Base-by-base conservation (phyloP, 306 rosid genomes). In the Pyrus betulifolia region DNA sequence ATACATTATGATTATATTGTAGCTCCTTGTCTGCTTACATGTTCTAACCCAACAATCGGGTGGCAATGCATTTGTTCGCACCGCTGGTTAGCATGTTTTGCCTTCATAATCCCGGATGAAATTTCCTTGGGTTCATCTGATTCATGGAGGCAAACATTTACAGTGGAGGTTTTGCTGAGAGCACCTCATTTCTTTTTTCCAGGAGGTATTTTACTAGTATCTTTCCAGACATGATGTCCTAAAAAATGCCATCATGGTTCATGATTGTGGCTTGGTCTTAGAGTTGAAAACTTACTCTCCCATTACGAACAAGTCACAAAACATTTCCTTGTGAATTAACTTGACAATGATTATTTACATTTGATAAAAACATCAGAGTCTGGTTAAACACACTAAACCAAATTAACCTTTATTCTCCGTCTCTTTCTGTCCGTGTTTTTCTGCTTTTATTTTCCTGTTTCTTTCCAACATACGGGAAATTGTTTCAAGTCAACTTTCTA, bases 21-120 rank as follows among this genome's bases (percentile, higher is more conserved):
- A 10, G 42, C 19, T 42, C 6, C 42, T 60, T 15, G 8, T 42
- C 49, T 40, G 14, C 40, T 15, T 40, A 33, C 57, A 59, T 73
- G 10, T 49, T 73, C 6, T 58, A 11, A 45, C 66, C 45, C 38
- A 57, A 15, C 51, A 12, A 2, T 66, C 21, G 28, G 62, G 78
- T 80, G 66, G 45, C 17, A 74, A 46, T 25, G 18, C 69, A 40
- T 73, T 17, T 70, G 67, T 4, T 57, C 35, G 22, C n/a, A 9
- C 25, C 3, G n/a, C 55, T 46, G 19, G 19, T 74, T 52, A 9
- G 60, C 70, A 19, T 51, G 49, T 44, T 70, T n/a, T 83, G 82
- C 89, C 84, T 81, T 79, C 88, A 52, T 79, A 86, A 82, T 82
- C 88, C 87, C 86, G 51, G 85, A 80, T 78, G 84, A 74, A 80